Percentiles rank a stretch among this genome's conserved stretches.
Conservation (phyloP, 805 yeast species). For the Ogataea ramenticola region DNA sequence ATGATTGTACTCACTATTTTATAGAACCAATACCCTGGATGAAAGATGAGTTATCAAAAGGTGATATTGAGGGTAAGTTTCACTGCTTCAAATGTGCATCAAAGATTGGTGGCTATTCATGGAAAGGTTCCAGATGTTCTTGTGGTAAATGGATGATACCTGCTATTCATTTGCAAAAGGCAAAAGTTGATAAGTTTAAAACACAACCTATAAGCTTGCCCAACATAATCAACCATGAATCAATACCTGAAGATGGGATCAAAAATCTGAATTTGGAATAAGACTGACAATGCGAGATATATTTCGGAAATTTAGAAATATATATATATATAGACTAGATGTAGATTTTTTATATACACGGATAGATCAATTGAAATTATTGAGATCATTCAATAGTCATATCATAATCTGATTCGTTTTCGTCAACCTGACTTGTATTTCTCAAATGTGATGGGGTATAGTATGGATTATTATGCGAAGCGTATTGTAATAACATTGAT, state of each 20-base stretch:
- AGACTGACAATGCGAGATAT: neutral
- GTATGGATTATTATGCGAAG: constrained; percentile 1
- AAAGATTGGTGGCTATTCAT: constrained; percentile 85
- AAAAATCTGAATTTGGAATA: neutral
- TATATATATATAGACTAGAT: neutral
- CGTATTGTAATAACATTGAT: neutral
- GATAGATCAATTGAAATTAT: neutral
- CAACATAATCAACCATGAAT: neutral
- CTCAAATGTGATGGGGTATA: constrained; percentile 8
- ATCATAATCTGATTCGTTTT: constrained; percentile 20
- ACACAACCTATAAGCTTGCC: constrained; percentile 1
- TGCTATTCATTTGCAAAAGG: constrained; percentile 71
- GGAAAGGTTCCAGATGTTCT: constrained; percentile 92
- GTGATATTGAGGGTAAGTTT: constrained; percentile 81
- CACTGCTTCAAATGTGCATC: constrained; percentile 76
- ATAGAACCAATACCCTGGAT: constrained; percentile 91
- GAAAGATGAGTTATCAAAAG: constrained; percentile 67
- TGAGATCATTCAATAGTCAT: constrained; percentile 22
- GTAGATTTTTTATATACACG: neutral
- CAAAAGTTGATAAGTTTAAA: constrained; percentile 67
- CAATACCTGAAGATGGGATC: neutral
- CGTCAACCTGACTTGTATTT: constrained; percentile 1
- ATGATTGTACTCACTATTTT: constrained; percentile 74
- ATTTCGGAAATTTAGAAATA: neutral
- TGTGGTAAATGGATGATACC: constrained; percentile 97